Base-by-base conservation (phyloP, 2,329 filamentous ascomycete genomes). In the Beauveria pseudobassiana region DNA sequence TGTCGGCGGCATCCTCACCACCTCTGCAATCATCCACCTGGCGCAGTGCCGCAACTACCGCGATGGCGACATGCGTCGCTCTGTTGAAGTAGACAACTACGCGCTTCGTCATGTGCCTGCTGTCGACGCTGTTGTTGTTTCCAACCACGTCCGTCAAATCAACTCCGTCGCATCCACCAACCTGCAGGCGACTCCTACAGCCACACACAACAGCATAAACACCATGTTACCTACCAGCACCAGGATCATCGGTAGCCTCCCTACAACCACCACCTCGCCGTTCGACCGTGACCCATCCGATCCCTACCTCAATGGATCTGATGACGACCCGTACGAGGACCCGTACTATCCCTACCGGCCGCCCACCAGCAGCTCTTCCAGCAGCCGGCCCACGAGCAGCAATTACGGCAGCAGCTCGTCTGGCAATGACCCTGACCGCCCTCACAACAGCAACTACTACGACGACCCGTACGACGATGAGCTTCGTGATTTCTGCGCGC, bases 1-100 rank as follows among this genome's bases (percentile, higher is more conserved):
- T 14, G 62, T 71, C 2, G 69, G 70, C 40, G 68, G 64, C 24
- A 62, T 67, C 20, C 62, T 67, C 10, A 49, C 64, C 43, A 56
- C 67, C 46, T 64, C 64, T 49, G 14, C 52, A 16, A 42, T 34
- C 1, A 26, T 24, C 18, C 46, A 54, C 18, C 30, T 43, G 8
- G 54, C 67, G 16, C 38, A 38, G 28, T 48, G 40, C 53, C 50
- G 57, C 40, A 54, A 65, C 55, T 61, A 64, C 60, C 8, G 24
- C 4, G n/a, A 46, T 3, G 7, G 14, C 40, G 2, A 53, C 26
- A 7, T 38, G 26, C 38, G 38, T 12, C 49, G 57, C 24, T 53
- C 57, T 5, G 26, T 53, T 5, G 46, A 14, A 7, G n/a, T 38
- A 10, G 38, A 50, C n/a, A 4, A 8, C 40, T n/a, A 34, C n/a